Conservation (phyloP, 345 rosid genomes). For the Rhizophora mangle region DNA sequence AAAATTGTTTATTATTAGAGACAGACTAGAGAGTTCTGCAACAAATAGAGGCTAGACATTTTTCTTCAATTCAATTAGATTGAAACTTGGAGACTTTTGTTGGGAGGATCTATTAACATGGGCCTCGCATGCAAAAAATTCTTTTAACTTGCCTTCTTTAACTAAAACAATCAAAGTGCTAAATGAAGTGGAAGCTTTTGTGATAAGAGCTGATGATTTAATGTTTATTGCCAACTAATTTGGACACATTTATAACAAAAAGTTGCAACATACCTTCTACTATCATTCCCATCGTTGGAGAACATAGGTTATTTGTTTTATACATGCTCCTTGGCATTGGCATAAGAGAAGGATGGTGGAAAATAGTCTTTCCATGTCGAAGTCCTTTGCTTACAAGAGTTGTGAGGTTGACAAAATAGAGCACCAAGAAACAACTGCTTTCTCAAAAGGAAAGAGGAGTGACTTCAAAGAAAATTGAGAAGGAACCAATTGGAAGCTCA, state of each 20-base stretch:
- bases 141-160: neutral
- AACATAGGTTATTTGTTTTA: conserved; percentile 37
- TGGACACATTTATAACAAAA: conserved; percentile 37
- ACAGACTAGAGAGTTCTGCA: conserved; percentile 24
- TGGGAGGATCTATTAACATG: neutral
- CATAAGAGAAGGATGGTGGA: conserved; percentile 24
- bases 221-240: conserved; percentile 21
- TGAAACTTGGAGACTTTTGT: neutral
- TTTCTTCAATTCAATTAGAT: conserved; percentile 28
- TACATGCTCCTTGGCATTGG: conserved; percentile 44
- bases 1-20: conserved; percentile 42
- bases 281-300: conserved; percentile 29
- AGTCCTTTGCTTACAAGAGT: neutral
- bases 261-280: conserved; percentile 29
- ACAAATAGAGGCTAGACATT: conserved; percentile 41
- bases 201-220: too few relatives aligned
- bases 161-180: neutral
- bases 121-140: neutral
- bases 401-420: too few relatives aligned
- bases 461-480: too few relatives aligned
- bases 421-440: too few relatives aligned
- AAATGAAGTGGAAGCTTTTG: neutral
- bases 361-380: neutral
- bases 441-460: too few relatives aligned
- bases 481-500: too few relatives aligned